phyloP scores from a whole-genome alignment of 495 filamentous ascomycete species.

The Hyphodiscus hymeniophilus region DNA sequence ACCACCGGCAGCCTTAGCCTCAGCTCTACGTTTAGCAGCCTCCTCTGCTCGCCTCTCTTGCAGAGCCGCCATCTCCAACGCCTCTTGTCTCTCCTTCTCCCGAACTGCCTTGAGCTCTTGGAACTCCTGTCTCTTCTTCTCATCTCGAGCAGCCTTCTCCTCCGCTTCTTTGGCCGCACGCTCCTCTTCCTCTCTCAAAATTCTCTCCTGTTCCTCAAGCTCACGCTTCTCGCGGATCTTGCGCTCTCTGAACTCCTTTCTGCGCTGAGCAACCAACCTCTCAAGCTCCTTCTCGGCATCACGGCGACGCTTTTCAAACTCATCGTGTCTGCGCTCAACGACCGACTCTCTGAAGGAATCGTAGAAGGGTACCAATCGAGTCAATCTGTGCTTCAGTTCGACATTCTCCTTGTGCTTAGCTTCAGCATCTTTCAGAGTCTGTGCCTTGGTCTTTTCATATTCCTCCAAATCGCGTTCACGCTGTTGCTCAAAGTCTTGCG shows the following conservation, averaged over 20 bases:
- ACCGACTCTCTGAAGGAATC: conserved; percentile 72
- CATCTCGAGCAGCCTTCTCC: conserved; percentile 66
- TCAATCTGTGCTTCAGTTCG: conserved; percentile 83
- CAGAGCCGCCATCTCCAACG: conserved; percentile 38
- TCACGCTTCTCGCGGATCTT: conserved; percentile 69
- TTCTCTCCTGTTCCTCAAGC: conserved; percentile 71
- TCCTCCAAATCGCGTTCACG: conserved; percentile 69
- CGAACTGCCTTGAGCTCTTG: conserved; percentile 70
- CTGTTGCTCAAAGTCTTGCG: conserved; percentile 79
- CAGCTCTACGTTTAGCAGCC: conserved; percentile 41
- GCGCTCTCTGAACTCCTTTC: conserved; percentile 73
- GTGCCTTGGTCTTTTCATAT: conserved; percentile 68
- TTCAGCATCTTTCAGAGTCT: conserved; percentile 72
- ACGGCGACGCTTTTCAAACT: conserved; percentile 89
- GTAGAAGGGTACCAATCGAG: conserved; percentile 71
- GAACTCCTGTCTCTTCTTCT: conserved; percentile 51
- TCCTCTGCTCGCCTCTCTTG: conserved; percentile 46
- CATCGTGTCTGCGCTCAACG: conserved; percentile 77
- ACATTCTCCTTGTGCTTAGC: conserved; percentile 84
- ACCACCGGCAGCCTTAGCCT: conserved; percentile 35
- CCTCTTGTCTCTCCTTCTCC: conserved; percentile 71
- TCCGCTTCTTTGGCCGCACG: conserved; percentile 68
- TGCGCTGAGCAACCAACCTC: conserved; percentile 75
- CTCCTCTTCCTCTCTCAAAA: conserved; percentile 76
- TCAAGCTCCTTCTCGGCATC: conserved; percentile 84